Base-by-base conservation (phyloP, 2,329 filamentous ascomycete species). In the Pyricularia sp. region DNA sequence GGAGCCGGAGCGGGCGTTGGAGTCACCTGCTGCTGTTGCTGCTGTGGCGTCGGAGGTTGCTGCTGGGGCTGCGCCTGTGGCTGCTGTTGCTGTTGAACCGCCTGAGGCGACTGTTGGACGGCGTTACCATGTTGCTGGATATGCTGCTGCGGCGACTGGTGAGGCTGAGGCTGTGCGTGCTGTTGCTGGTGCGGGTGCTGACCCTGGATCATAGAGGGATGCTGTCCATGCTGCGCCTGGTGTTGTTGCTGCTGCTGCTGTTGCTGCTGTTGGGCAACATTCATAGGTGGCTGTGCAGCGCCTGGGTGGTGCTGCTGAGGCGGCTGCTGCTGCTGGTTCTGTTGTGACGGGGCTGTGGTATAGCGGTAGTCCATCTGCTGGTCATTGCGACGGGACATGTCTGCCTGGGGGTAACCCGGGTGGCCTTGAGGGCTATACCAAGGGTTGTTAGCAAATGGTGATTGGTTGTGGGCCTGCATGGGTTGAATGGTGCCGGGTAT, bases 361-460 rank as follows among this genome's bases (percentile, higher is more conserved):
- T 74, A 74, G 23, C 73, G 71, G 63, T 74, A 76, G 58, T 74
- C 74, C 69, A 76, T 73, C 59, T 73, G 42, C 9, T 55, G 71
- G 2, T 76, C 74, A 69, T 73, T 74, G 30, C 75, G 75, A 42
- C 75, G 73, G 5, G 65, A 78, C 81, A 86, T 83, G 71, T 86
- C 83, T 73, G 79, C 74, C 65, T 76, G 76, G 75, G n/a, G 31
- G 33, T 82, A 84, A 73, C 85, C 86, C 65, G 42, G 42, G 42
- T 55, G 42, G 42, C 72, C 69, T 64, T 72, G 73, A 55, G 78
- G 71, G 74, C 81, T 83, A 73, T 77, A 79, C 78, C 76, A 79
- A 71, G 73, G 70, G 70, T 76, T 72, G 74, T 81, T 79, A 81
- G 78, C 73, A 73, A 75, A 75, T 9, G 73, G 70, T 67, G 73